Percentiles rank a stretch among this genome's conserved stretches.
Conservation (phyloP, 345 rosid species). For the Salix purpurea region DNA sequence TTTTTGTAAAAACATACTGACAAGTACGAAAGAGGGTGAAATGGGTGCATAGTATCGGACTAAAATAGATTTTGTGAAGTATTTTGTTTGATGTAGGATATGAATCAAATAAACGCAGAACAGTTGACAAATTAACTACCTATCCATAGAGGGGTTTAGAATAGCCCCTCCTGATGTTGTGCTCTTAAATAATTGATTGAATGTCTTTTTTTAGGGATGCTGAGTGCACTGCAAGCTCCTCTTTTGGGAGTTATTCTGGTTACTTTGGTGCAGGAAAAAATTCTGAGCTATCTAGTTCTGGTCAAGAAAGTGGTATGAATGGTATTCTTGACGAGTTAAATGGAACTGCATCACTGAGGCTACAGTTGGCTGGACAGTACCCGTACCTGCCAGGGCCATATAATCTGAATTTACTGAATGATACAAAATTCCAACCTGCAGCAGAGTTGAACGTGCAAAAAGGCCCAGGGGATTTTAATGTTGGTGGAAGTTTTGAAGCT, state of each 20-base stretch:
- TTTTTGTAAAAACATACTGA: neutral
- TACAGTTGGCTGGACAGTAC: constrained; percentile 43
- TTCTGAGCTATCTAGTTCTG: constrained; percentile 58
- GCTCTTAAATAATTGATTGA: neutral
- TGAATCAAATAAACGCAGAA: neutral
- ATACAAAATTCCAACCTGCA: constrained; percentile 40
- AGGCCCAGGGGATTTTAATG: constrained; percentile 47
- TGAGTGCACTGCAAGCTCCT: constrained; percentile 67
- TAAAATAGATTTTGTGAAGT: neutral
- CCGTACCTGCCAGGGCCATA: constrained; percentile 36
- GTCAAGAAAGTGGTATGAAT: constrained; percentile 48
- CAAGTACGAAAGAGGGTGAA: neutral
- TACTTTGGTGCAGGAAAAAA: constrained; percentile 54
- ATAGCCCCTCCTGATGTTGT: neutral
- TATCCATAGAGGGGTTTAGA: neutral
- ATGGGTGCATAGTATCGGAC: neutral
- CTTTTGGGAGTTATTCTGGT: constrained; percentile 68
- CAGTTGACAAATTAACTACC: neutral
- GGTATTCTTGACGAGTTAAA: constrained; percentile 51
- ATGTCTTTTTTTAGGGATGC: constrained; percentile 44
- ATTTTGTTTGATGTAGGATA: neutral
- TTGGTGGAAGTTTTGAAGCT: constrained; percentile 54
- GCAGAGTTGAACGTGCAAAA: constrained; percentile 48
- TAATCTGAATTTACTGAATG: constrained; percentile 46
- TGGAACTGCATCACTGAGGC: constrained; percentile 42